phyloP scores from a whole-genome alignment of 495 filamentous ascomycete species.

The Talaromyces trachyspermus region DNA sequence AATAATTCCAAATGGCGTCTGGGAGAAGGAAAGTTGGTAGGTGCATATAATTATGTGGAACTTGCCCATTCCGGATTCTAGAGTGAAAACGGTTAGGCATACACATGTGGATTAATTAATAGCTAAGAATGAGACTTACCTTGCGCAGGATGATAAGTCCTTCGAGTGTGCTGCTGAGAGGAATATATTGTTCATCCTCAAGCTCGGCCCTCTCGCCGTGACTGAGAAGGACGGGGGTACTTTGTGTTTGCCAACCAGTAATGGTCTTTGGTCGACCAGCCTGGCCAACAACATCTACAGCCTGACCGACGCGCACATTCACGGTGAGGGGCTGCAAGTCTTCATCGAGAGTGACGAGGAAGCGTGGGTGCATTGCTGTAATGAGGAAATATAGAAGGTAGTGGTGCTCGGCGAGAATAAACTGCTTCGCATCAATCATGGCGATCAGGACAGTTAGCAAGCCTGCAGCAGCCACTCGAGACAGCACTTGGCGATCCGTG shows the following conservation, averaged over 20 bases:
- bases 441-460: constrained; percentile 83
- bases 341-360: constrained; percentile 93
- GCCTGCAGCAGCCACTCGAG: constrained; percentile 81
- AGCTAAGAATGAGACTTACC: constrained; percentile 44
- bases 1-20: background rate
- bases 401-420: constrained; percentile 81
- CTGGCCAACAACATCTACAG: constrained; percentile 96
- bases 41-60: constrained; percentile 22
- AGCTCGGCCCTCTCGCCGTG: constrained; percentile 93
- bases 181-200: constrained; percentile 95
- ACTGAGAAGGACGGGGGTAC: constrained; percentile 86
- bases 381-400: constrained; percentile 97
- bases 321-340: constrained; percentile 88
- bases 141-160: constrained; percentile 94
- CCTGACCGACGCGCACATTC: constrained; percentile 94
- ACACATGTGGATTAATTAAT: background rate
- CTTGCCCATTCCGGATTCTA: constrained; percentile 51
- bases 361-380: constrained; percentile 94
- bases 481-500: constrained; percentile 92
- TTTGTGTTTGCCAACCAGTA: constrained; percentile 99
- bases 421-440: constrained; percentile 90
- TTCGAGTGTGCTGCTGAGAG: constrained; percentile 82
- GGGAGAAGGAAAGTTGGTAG: background rate
- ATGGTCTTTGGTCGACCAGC: constrained; percentile 97
- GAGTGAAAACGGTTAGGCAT: constrained; percentile 21